Percentiles rank a stretch among this genome's conserved stretches.
Evolutionary conservation across 768 basidiomycete genomes (phyloP).

Genomic region (Boletellus ananiceps): DNA sequence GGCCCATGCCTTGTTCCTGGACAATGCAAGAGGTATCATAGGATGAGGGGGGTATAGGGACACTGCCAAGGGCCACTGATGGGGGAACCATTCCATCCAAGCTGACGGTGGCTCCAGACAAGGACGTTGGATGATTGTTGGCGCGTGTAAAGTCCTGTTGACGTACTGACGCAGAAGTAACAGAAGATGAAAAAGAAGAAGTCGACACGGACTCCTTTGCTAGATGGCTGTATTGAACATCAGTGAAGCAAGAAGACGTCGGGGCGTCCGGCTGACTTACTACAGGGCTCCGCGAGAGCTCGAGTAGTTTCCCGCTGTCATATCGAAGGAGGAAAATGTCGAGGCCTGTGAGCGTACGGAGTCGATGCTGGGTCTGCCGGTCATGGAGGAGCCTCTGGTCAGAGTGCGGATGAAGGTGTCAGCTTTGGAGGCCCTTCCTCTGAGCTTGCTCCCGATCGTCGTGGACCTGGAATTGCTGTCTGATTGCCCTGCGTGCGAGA

Average conservation of each 20-base stretch:
- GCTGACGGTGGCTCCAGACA: slow-evolving; percentile 6
- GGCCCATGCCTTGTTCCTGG: slow-evolving; percentile 10
- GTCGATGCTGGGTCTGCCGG: slow-evolving; percentile 59
- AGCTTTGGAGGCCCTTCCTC: slow-evolving; percentile 25
- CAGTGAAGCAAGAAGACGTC: background rate
- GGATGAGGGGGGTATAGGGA: slow-evolving; percentile 4
- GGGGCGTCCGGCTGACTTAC: slow-evolving; percentile 38
- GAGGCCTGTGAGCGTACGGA: slow-evolving; percentile 51
- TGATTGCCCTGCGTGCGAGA: slow-evolving; percentile 43
- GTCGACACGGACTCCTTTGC: slow-evolving; percentile 60
- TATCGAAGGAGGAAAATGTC: slow-evolving; percentile 57
- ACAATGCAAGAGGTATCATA: slow-evolving; percentile 9
- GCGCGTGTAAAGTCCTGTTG: slow-evolving; percentile 41
- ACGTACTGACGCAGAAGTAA: slow-evolving; percentile 16
- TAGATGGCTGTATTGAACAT: slow-evolving; percentile 41
- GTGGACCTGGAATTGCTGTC: slow-evolving; percentile 35
- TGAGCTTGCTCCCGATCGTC: slow-evolving; percentile 29
- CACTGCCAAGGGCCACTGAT: slow-evolving; percentile 1
- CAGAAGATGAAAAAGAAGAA: slow-evolving; percentile 41
- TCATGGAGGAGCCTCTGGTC: slow-evolving; percentile 40
- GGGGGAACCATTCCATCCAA: slow-evolving; percentile 7
- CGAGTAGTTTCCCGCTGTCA: slow-evolving; percentile 46
- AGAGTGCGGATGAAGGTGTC: slow-evolving; percentile 43
- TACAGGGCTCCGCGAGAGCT: slow-evolving; percentile 52
- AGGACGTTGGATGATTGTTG: slow-evolving; percentile 5